Base-by-base conservation (phyloP, 768 basidiomycete species). In the Hygrophoropsis aurantiaca region DNA sequence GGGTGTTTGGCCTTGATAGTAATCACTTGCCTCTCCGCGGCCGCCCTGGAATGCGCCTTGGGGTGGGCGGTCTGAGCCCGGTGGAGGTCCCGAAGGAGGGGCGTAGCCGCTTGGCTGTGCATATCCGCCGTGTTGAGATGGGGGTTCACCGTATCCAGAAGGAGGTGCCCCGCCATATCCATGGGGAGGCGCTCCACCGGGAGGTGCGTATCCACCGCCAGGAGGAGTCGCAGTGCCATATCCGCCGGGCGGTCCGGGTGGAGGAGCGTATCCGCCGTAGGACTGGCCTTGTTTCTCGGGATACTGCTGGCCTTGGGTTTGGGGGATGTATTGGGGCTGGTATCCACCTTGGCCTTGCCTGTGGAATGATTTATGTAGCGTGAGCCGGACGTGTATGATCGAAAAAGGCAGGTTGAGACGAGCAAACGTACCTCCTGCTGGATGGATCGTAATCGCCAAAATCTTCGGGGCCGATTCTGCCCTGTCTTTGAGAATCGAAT, bases 221-320 rank as follows among this genome's bases (percentile, higher is more conserved):
- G 33, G 33, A 23, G 16, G 20, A 10, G n/a, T n/a, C n/a, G n/a
- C n/a, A n/a, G n/a, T n/a, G n/a, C n/a, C n/a, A n/a, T 30, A 30
- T 13, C 27, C 27, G 23, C 46, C 51, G 11, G 50, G 54, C 15
- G 50, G 26, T n/a, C n/a, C n/a, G 40, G 43, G 19, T 23, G 43
- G 43, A n/a, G 23, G 43, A 44, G 43, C 7, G 25, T 44, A 23
- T 15, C 16, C 20, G 1, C 43, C 15, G 24, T 39, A 41, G 23
- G 20, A 34, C 13, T 45, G 15, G 37, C 23, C 39, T 25, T 18
- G 41, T 36, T 19, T 24, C 44, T 8, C 25, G 11, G 4, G 44
- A 36, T 15, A 42, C 38, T 19, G 44, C 9, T 6, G 44, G 44
- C 20, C 35, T 18, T 15, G 34, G 43, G 5, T 18, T 4, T 16